A percentile compares a stretch with the other conserved stretches of the same genome.
Conservation (phyloP, 2,329 filamentous ascomycete species). For the Pochonia chlamydosporia region DNA sequence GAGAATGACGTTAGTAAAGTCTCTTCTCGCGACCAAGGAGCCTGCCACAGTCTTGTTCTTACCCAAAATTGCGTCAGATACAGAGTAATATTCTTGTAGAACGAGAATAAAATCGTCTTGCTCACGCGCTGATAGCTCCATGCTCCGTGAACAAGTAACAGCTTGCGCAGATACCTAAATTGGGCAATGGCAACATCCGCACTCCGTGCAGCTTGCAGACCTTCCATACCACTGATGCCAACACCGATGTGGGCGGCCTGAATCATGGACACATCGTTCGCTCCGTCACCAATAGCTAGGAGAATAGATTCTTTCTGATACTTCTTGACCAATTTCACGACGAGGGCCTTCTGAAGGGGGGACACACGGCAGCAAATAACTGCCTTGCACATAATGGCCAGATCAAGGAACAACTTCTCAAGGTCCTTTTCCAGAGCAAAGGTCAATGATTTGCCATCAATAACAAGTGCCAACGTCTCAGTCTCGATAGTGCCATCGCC, state of each 20-base stretch:
- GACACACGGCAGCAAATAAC: conserved; percentile 98
- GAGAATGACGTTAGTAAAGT: neutral
- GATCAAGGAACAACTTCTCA: conserved; percentile 87
- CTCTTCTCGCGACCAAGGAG: neutral
- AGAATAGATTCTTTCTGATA: conserved; percentile 83
- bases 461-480: conserved; percentile 85
- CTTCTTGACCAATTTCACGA: conserved; percentile 96
- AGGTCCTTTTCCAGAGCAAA: conserved; percentile 89
- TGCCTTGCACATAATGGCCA: conserved; percentile 93
- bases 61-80: conserved; percentile 99
- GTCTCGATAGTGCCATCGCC: conserved; percentile 69
- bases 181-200: conserved; percentile 95
- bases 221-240: conserved; percentile 94
- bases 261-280: conserved; percentile 99
- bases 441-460: conserved; percentile 92
- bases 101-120: conserved; percentile 96
- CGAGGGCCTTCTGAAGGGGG: conserved; percentile 90
- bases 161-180: conserved; percentile 89
- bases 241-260: conserved; percentile 97
- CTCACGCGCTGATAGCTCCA: conserved; percentile 98
- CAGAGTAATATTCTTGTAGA: conserved; percentile 98
- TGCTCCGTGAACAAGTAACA: conserved; percentile 88
- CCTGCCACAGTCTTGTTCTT: conserved; percentile 31
- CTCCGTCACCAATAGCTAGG: conserved; percentile 92
- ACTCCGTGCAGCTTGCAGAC: conserved; percentile 90